Conservation (phyloP, 2,329 filamentous ascomycete species). For the Thelonectria blattea region DNA sequence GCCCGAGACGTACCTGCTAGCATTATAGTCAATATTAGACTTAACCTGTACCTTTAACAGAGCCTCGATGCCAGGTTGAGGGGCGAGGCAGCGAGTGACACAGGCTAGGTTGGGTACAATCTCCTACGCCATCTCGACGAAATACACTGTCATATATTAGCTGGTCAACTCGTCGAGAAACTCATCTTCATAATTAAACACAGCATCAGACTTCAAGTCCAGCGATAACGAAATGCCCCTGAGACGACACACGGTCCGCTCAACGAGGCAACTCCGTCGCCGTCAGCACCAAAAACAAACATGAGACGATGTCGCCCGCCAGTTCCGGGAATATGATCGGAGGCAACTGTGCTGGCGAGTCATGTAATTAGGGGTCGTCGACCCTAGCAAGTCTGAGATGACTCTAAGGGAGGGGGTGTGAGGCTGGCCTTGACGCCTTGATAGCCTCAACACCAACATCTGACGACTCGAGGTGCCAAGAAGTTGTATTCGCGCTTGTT, state of each 20-base stretch:
- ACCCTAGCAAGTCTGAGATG: background rate
- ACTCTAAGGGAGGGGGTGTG: background rate
- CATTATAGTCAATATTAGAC: background rate
- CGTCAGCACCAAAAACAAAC: background rate
- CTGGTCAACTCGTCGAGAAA: background rate
- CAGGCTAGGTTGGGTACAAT: background rate
- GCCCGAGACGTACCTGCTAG: background rate
- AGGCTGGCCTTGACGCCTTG: background rate
- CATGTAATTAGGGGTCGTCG: background rate
- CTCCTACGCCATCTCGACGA: background rate
- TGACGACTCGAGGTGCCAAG: background rate
- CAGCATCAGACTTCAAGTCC: background rate
- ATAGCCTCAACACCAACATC: background rate
- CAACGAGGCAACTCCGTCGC: background rate
- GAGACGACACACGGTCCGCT: background rate
- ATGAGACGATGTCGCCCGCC: background rate
- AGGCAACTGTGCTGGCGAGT: background rate
- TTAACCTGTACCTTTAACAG: background rate
- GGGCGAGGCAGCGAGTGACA: background rate
- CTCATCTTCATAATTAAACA: too few relatives aligned
- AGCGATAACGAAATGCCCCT: background rate
- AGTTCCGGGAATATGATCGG: background rate
- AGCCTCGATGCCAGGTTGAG: background rate
- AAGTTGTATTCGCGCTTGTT: background rate
- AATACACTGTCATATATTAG: background rate